Evolutionary conservation across 78 protist species (phyloP).

Genomic region (Dictyostelium capitatum): DNA sequence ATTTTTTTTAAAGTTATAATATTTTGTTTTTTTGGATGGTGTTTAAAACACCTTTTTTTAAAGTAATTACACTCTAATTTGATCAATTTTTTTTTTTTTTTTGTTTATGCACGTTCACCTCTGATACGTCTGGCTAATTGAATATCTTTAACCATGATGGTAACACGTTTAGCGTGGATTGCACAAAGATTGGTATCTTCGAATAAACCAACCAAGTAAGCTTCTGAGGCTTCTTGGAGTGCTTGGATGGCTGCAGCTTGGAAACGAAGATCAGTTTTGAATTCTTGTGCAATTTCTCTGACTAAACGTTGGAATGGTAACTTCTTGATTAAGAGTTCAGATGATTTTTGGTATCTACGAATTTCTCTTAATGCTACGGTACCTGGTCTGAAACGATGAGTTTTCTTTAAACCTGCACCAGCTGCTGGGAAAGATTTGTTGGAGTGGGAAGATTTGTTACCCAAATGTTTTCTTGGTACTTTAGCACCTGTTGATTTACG

Average conservation of each 20-base stretch:
- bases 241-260: slow-evolving; percentile 95
- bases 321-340: slow-evolving; percentile 93
- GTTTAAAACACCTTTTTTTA: slow-evolving; percentile 82
- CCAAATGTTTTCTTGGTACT: slow-evolving; percentile 90
- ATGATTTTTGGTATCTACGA: slow-evolving; percentile 94
- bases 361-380: slow-evolving; percentile 96
- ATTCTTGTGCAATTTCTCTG: slow-evolving; percentile 87
- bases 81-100: neutral
- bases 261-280: slow-evolving; percentile 95
- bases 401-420: slow-evolving; percentile 84
- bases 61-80: slow-evolving; percentile 61
- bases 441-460: slow-evolving; percentile 93
- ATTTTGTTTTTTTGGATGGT: slow-evolving; percentile 48
- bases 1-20: neutral
- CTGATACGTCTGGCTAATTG: slow-evolving; percentile 96
- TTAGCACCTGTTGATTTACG: slow-evolving; percentile 97
- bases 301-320: slow-evolving; percentile 90
- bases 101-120: slow-evolving; percentile 95
- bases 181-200: slow-evolving; percentile 97
- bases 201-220: slow-evolving; percentile 95
- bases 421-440: slow-evolving; percentile 40
- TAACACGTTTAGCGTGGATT: slow-evolving; percentile 96
- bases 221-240: slow-evolving; percentile 97
- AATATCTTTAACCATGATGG: slow-evolving; percentile 95
- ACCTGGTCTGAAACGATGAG: slow-evolving; percentile 96